Conservation (phyloP, 345 rosid genomes). For the Camelina hispida region DNA sequence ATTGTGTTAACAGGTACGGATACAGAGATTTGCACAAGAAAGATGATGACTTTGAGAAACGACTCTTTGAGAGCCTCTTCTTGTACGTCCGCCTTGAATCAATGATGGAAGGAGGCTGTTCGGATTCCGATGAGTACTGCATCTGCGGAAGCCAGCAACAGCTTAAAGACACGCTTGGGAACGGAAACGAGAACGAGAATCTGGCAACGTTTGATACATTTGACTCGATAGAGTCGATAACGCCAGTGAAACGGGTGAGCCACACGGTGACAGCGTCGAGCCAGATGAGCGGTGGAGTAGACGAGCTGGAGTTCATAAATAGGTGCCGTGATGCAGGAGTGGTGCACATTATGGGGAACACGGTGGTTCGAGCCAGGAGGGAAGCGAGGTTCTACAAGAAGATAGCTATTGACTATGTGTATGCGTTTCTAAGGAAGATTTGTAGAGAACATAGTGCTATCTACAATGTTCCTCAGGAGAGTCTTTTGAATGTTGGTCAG, state of each 20-base stretch:
- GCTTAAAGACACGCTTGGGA: constrained; percentile 36
- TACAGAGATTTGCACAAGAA: constrained; percentile 81
- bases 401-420: constrained; percentile 66
- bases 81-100: constrained; percentile 65
- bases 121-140: constrained; percentile 81
- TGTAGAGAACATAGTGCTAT: constrained; percentile 77
- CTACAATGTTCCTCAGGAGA: constrained; percentile 77
- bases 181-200: constrained; percentile 27
- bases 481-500: constrained; percentile 77
- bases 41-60: constrained; percentile 76
- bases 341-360: constrained; percentile 79
- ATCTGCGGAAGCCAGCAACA: constrained; percentile 53
- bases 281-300: constrained; percentile 57
- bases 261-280: constrained; percentile 49
- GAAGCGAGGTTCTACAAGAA: constrained; percentile 67
- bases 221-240: constrained; percentile 40
- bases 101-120: constrained; percentile 73
- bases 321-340: constrained; percentile 68
- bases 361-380: constrained; percentile 65
- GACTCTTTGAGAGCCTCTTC: constrained; percentile 68
- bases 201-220: constrained; percentile 40
- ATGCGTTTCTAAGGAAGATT: constrained; percentile 82
- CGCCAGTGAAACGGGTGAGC: constrained; percentile 37
- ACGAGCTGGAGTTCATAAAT: constrained; percentile 65
- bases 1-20: constrained; percentile 59